A percentile compares a stretch with the other conserved stretches of the same genome.
These are phyloP conservation scores for Odonthalia washingtoniensis DNA, from an alignment of 31 red algal genomes.

Conservation along the genomic window DNA sequence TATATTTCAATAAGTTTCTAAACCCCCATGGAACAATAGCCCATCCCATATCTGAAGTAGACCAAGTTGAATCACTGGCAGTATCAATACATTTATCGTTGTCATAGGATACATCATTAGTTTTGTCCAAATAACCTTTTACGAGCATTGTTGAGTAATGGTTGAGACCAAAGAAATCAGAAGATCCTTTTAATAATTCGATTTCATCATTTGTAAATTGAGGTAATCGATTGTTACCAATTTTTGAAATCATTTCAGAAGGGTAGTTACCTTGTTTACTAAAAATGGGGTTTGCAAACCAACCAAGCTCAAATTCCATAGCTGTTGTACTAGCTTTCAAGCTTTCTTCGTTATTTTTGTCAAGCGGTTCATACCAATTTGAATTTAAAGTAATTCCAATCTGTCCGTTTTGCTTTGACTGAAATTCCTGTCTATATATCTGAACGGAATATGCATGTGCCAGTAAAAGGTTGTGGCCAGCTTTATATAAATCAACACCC, in stretches of 20 bases:
- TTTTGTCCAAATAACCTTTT: background rate
- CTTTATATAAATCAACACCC: conserved; percentile 54
- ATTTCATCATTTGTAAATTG: conserved; percentile 57
- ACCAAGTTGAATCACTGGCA: conserved; percentile 29
- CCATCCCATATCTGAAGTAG: conserved; percentile 82
- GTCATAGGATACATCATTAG: conserved; percentile 4
- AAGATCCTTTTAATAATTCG: conserved; percentile 46
- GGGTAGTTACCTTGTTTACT: conserved; percentile 65
- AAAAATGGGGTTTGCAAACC: conserved; percentile 77
- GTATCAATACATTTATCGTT: conserved; percentile 8
- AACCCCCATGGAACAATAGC: conserved; percentile 74
- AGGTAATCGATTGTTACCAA: conserved; percentile 53
- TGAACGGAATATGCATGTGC: conserved; percentile 61
- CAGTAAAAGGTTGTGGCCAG: conserved; percentile 64
- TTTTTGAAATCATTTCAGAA: conserved; percentile 12
- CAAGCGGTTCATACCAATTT: conserved; percentile 50
- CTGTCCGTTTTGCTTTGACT: conserved; percentile 20
- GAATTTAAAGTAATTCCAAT: conserved; percentile 74
- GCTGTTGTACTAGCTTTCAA: conserved; percentile 16
- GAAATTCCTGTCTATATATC: conserved; percentile 55
- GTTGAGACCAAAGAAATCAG: conserved; percentile 79
- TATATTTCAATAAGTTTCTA: conserved; percentile 48
- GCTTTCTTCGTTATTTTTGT: conserved; percentile 37
- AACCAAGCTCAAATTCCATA: conserved; percentile 72
- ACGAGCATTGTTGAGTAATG: conserved; percentile 54